Evolutionary conservation across 495 filamentous ascomycete species (phyloP).

Genomic region (Hypoxylon perforatum): DNA sequence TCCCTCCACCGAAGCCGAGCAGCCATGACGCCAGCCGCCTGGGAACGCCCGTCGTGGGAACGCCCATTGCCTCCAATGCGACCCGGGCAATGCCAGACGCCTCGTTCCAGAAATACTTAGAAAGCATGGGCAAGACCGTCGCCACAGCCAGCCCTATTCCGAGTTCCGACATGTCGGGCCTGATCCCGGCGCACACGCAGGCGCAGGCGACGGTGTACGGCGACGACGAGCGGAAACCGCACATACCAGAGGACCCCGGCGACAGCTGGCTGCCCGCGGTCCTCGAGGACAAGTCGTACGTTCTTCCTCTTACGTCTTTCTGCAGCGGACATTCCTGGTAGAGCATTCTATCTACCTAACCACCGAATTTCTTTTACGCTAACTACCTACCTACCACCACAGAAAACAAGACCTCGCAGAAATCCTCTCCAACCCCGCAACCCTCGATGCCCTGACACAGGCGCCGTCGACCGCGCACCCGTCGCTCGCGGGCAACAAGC

Average conservation of each 20-base stretch:
- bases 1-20: slow-evolving; percentile 77
- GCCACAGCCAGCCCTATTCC: slow-evolving; percentile 4
- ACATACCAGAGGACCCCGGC: slow-evolving; percentile 59
- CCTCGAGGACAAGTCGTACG: slow-evolving; percentile 80
- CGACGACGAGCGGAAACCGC: slow-evolving; percentile 24
- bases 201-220: slow-evolving; percentile 9
- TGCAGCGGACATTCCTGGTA: too few species aligned
- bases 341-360: slow-evolving; percentile 8
- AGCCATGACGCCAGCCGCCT: slow-evolving; percentile 75
- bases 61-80: slow-evolving; percentile 56
- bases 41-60: slow-evolving; percentile 69
- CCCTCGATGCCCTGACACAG: slow-evolving; percentile 72
- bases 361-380: slow-evolving; percentile 2
- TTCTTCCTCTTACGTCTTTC: slow-evolving; percentile 18
- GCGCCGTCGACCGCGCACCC: slow-evolving; percentile 73
- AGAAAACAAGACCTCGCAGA: slow-evolving; percentile 72
- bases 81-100: slow-evolving; percentile 56
- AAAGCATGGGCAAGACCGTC: slow-evolving; percentile 11
- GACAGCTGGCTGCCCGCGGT: slow-evolving; percentile 75
- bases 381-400: slow-evolving; percentile 1
- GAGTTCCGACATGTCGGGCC: slow-evolving; percentile 34
- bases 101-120: slow-evolving; percentile 11
- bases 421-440: slow-evolving; percentile 67
- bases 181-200: slow-evolving; percentile 34
- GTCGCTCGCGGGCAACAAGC: slow-evolving; percentile 73